Evolutionary conservation across 2,329 filamentous ascomycete genomes (phyloP).

Genomic region (Escovopsis weberi): DNA sequence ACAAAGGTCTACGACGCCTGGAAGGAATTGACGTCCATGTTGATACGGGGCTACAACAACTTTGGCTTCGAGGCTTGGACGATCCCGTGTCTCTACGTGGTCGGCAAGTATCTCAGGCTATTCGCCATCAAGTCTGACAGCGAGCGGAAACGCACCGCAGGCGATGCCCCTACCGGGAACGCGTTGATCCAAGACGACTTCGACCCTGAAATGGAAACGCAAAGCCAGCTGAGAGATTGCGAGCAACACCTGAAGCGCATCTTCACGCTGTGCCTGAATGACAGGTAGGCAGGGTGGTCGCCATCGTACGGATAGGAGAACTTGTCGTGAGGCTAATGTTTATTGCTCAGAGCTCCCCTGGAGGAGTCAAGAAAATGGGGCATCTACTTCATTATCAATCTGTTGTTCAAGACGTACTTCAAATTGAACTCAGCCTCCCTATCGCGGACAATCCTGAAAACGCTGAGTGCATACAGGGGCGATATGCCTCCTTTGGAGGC

Average conservation of each 20-base stretch:
- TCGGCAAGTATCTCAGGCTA: conserved; percentile 70
- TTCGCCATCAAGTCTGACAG: conserved; percentile 88
- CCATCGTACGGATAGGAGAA: too few relatives aligned
- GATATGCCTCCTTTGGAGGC: conserved; percentile 69
- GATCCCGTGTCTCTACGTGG: conserved; percentile 75
- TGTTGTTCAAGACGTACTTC: conserved; percentile 98
- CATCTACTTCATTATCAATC: conserved; percentile 85
- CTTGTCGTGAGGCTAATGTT: neutral
- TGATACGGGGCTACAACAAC: conserved; percentile 71
- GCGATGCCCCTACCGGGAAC: conserved; percentile 22
- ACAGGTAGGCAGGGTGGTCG: conserved; percentile 46
- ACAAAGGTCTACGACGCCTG: conserved; percentile 74
- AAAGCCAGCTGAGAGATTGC: conserved; percentile 80
- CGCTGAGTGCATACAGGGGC: conserved; percentile 57
- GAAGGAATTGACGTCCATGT: conserved; percentile 65
- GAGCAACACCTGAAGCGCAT: conserved; percentile 83
- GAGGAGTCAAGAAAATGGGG: conserved; percentile 96
- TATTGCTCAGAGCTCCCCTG: conserved; percentile 49
- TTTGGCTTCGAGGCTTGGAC: conserved; percentile 77
- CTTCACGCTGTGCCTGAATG: conserved; percentile 78
- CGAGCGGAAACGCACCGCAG: conserved; percentile 32
- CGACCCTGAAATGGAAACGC: conserved; percentile 58
- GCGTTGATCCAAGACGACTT: conserved; percentile 64
- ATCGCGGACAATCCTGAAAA: conserved; percentile 78
- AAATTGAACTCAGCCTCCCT: conserved; percentile 82